phyloP scores from a whole-genome alignment of 2,329 filamentous ascomycete genomes.

The Chaetomium sp. region DNA sequence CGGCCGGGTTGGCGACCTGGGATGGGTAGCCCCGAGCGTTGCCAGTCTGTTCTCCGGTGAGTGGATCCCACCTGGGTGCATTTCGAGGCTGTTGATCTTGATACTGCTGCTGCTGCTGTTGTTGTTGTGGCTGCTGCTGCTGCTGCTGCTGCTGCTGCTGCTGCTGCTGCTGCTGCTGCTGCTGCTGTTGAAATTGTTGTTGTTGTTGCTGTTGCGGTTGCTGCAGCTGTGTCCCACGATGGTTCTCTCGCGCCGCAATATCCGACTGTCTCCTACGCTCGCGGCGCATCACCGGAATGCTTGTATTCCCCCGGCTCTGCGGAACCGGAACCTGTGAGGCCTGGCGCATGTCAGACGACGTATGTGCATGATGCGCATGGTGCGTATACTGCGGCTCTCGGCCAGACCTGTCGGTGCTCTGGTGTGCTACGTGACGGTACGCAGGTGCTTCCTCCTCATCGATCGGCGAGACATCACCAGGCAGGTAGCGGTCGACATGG shows the following conservation, averaged over 20 bases:
- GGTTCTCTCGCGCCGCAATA: constrained; percentile 29
- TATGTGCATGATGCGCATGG: no score
- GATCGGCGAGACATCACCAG: constrained; percentile 46
- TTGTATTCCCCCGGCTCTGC: constrained; percentile 27
- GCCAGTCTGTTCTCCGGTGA: constrained; percentile 59
- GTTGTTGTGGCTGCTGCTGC: no score
- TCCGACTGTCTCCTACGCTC: constrained; percentile 42
- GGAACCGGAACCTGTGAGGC: constrained; percentile 17
- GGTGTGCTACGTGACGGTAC: constrained; percentile 1
- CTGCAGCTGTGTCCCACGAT: no score
- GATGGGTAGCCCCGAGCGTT: constrained; percentile 48
- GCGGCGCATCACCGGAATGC: constrained; percentile 47
- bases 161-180: no score
- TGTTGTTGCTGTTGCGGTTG: no score
- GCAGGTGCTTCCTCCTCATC: constrained; percentile 34
- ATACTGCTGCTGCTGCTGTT: no score
- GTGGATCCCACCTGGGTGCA: constrained; percentile 56
- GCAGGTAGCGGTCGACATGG: constrained; percentile 24
- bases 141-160: no score
- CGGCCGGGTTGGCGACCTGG: constrained; percentile 47
- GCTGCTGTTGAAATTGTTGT: no score
- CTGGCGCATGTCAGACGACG: no score
- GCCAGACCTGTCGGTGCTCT: constrained; percentile 1
- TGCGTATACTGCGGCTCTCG: background rate
- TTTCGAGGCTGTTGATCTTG: constrained; percentile 31